Conservation (phyloP, 495 filamentous ascomycete genomes). For the Talaromyces liani region DNA sequence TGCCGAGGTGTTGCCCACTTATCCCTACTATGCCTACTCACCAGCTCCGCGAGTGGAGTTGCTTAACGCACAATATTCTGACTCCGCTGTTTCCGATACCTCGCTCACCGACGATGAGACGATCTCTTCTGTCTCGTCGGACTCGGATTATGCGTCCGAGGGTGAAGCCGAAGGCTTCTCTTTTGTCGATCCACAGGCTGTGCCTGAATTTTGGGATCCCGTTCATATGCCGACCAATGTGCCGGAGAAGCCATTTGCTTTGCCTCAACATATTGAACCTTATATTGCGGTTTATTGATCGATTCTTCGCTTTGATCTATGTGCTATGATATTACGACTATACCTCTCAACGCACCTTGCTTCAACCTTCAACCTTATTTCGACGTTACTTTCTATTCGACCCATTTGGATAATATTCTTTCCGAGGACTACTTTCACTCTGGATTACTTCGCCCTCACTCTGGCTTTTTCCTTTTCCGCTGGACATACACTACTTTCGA, state of each 20-base stretch:
- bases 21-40: background rate
- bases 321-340: slow-evolving; percentile 6
- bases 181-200: slow-evolving; percentile 7
- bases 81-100: slow-evolving; percentile 33
- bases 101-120: slow-evolving; percentile 36
- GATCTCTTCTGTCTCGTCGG: slow-evolving; percentile 30
- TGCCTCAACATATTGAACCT: background rate
- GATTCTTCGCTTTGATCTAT: background rate
- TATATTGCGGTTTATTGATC: slow-evolving; percentile 5
- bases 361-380: background rate
- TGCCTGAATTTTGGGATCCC: slow-evolving; percentile 7
- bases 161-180: slow-evolving; percentile 22
- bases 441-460: background rate
- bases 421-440: background rate
- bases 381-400: background rate
- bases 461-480: background rate
- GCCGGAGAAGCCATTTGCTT: background rate
- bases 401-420: background rate
- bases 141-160: slow-evolving; percentile 23
- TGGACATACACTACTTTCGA: background rate
- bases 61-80: slow-evolving; percentile 31
- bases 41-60: slow-evolving; percentile 20
- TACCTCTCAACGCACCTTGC: background rate
- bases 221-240: background rate
- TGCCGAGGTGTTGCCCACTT: background rate